phyloP scores from a whole-genome alignment of 768 basidiomycete species.

The Auricularia sp. region DNA sequence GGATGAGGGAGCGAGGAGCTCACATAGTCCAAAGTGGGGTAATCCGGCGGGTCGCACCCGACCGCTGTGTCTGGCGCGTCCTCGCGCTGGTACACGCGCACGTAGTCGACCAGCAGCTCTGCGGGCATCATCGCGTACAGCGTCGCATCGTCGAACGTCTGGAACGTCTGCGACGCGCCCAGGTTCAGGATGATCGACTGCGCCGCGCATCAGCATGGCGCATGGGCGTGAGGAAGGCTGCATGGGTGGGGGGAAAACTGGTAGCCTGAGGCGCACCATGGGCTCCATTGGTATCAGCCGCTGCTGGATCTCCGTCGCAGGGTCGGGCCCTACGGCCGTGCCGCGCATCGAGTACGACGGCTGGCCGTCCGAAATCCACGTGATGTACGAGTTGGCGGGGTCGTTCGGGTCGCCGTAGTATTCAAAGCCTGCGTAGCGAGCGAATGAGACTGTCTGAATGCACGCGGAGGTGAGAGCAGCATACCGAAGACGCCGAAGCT shows the following conservation, averaged over 20 bases:
- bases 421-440: slow-evolving; percentile 46
- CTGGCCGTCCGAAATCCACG: slow-evolving; percentile 64
- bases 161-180: slow-evolving; percentile 71
- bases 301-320: slow-evolving; percentile 42
- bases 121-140: slow-evolving; percentile 55
- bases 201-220: background rate
- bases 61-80: slow-evolving; percentile 50
- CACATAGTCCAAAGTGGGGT: slow-evolving; percentile 70
- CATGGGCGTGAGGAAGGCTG: slow-evolving; percentile 7
- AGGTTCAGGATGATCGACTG: slow-evolving; percentile 81
- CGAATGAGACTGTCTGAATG: background rate
- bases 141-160: slow-evolving; percentile 57
- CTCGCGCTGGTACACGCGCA: slow-evolving; percentile 75
- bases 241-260: background rate
- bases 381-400: slow-evolving; percentile 63
- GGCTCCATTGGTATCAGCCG: slow-evolving; percentile 83
- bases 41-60: slow-evolving; percentile 67
- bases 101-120: slow-evolving; percentile 79
- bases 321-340: slow-evolving; percentile 57
- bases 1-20: slow-evolving; percentile 5
- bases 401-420: slow-evolving; percentile 66
- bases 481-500: slow-evolving; percentile 39
- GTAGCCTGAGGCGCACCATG: slow-evolving; percentile 47
- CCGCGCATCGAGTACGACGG: slow-evolving; percentile 66
- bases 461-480: slow-evolving; percentile 7